Base-by-base conservation (phyloP, 2,329 filamentous ascomycete genomes). In the Xylaria sp. region DNA sequence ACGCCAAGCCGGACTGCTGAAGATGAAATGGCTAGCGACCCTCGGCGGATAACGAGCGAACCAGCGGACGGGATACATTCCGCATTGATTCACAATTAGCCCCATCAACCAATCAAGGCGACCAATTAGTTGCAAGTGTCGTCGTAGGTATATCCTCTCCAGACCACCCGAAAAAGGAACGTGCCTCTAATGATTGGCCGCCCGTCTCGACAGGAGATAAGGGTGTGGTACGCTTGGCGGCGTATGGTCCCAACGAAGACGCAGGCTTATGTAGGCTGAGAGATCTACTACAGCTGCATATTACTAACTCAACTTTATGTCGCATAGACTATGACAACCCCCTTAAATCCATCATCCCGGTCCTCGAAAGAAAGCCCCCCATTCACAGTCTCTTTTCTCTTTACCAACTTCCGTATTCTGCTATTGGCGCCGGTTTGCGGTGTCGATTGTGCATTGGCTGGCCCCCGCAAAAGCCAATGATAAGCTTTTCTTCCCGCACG, bases 101-200 rank as follows among this genome's bases (percentile, higher is more conserved):
- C 41, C 15, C 7, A n/a, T 18, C 13, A n/a, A 8, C 41, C 39
- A 44, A 44, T 44, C 39, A 18, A 44, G 39, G 39, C 39, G 18
- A 10, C 39, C 39, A 44, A 44, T 44, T 44, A 44, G 2, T 13
- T 44, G 39, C 28, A 28, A 44, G 39, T 18, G 18, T n/a, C 41
- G 18, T 46, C 41, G 41, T 20, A 20, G n/a, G 46, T 48, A 12
- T 8, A 48, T 18, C 46, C 46, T 10, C 46, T 48, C 46, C n/a
- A 48, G 28, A 13, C 5, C 54, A 12, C 34, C n/a, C 20, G 12
- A 23, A 25, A 46, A 31, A 25, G 52, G 67, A 75, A 73, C 74
- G 69, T 75, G 73, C 70, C 65, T 52, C 50, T 37, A 59, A 67
- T 74, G 75, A 74, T 78, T 77, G 69, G 75, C 70, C 68, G 54